These are phyloP conservation scores for Phalaenopsis hybrid DNA, from an alignment of 116 monocot genomes.

Conservation along the genomic window DNA sequence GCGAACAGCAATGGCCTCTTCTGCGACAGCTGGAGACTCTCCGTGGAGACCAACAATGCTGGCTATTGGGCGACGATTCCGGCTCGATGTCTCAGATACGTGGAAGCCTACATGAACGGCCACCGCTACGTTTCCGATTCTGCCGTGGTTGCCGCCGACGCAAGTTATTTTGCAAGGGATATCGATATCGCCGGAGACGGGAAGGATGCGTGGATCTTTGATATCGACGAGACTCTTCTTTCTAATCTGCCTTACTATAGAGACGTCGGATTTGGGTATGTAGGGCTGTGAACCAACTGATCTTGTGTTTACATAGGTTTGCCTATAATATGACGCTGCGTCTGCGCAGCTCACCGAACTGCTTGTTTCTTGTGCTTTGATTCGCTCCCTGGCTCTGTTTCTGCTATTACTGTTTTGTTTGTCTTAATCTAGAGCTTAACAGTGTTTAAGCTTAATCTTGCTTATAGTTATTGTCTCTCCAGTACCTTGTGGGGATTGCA, in stretches of 20 bases:
- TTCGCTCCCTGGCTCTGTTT: too few relatives aligned
- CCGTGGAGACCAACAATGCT: conserved; percentile 52
- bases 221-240: conserved; percentile 74
- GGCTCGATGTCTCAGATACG: conserved; percentile 20
- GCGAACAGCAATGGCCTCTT: conserved; percentile 3
- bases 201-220: conserved; percentile 54
- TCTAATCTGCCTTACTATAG: conserved; percentile 57
- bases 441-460: too few relatives aligned
- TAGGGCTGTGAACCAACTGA: too few relatives aligned
- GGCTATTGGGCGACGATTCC: conserved; percentile 32
- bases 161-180: conserved; percentile 28
- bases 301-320: too few relatives aligned
- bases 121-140: conserved; percentile 30
- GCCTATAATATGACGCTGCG: too few relatives aligned
- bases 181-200: background rate
- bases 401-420: too few relatives aligned
- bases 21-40: conserved; percentile 53
- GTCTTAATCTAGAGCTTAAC: too few relatives aligned
- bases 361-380: too few relatives aligned
- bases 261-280: conserved; percentile 44
- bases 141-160: conserved; percentile 16
- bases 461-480: too few relatives aligned
- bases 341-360: too few relatives aligned
- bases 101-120: conserved; percentile 36
- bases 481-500: too few relatives aligned